Evolutionary conservation across 225 moss, liverwort and hornwort genomes (phyloP).

Genomic region (Rhytidiadelphus loreus): DNA sequence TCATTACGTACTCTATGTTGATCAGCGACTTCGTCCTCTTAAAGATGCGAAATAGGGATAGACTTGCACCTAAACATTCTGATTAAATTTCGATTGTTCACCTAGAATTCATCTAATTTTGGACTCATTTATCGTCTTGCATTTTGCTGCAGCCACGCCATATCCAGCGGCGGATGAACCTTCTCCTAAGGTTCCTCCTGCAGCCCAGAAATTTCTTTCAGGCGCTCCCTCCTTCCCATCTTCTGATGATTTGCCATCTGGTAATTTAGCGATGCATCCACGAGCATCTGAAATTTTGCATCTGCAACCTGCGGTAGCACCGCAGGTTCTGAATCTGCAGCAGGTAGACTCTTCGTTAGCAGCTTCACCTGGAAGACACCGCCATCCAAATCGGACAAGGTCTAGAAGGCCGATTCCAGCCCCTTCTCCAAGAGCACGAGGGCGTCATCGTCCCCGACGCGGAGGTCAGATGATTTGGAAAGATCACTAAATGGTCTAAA

Average conservation of each 20-base stretch:
- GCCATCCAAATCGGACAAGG: slow-evolving; percentile 10
- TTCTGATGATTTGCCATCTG: slow-evolving; percentile 5
- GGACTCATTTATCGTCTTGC: not conserved
- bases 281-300: not conserved
- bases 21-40: not conserved
- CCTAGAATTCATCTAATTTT: not conserved
- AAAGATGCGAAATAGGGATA: not conserved
- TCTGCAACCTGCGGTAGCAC: slow-evolving; percentile 8
- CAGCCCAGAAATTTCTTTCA: slow-evolving; percentile 8
- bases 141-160: slow-evolving; percentile 15
- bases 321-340: slow-evolving; percentile 11
- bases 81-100: not conserved
- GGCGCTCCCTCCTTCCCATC: slow-evolving; percentile 17
- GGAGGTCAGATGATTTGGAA: slow-evolving; percentile 25
- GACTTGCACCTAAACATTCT: not conserved
- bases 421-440: slow-evolving; percentile 31
- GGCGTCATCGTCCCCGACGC: slow-evolving; percentile 27
- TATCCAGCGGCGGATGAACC: slow-evolving; percentile 1
- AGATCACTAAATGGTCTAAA: not conserved
- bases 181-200: slow-evolving; percentile 4
- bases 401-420: slow-evolving; percentile 14
- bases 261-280: slow-evolving; percentile 10
- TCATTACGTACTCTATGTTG: not conserved
- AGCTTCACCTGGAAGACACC: slow-evolving; percentile 2
- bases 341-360: not conserved